A percentile compares a stretch with the other conserved stretches of the same genome.
Evolutionary conservation across 2,329 filamentous ascomycete genomes (phyloP).

Genomic region (Alternaria alternata): DNA sequence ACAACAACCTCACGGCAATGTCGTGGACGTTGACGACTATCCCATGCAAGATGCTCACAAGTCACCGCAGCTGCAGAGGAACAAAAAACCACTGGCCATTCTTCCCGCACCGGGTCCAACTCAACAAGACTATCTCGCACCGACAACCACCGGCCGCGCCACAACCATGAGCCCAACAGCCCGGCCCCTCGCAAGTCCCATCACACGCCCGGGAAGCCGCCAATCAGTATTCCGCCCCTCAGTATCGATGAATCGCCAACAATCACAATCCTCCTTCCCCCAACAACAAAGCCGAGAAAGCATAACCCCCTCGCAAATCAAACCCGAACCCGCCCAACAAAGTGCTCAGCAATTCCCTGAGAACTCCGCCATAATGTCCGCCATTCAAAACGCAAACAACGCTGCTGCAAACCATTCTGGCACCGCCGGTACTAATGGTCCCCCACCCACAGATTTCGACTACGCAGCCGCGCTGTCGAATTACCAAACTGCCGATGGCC

Average conservation of each 20-base stretch:
- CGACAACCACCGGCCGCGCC: slow-evolving; percentile 34
- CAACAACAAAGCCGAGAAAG: slow-evolving; percentile 21
- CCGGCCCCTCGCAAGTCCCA: slow-evolving; percentile 37
- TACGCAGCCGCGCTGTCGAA: slow-evolving; percentile 58
- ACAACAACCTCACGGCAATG: slow-evolving; percentile 63
- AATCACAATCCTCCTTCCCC: slow-evolving; percentile 18
- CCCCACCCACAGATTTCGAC: slow-evolving; percentile 52
- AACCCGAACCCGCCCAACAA: slow-evolving; percentile 52
- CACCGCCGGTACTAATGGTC: slow-evolving; percentile 29
- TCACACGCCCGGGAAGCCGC: slow-evolving; percentile 29
- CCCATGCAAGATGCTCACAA: slow-evolving; percentile 47
- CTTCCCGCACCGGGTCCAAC: slow-evolving; percentile 43
- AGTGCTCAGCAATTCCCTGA: slow-evolving; percentile 40
- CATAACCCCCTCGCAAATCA: slow-evolving; percentile 39
- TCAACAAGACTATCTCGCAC: slow-evolving; percentile 36
- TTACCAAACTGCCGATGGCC: slow-evolving; percentile 57
- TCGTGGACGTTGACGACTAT: slow-evolving; percentile 69
- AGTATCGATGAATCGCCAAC: slow-evolving; percentile 24
- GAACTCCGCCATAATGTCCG: slow-evolving; percentile 60
- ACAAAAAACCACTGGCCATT: slow-evolving; percentile 48
- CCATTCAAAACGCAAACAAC: slow-evolving; percentile 58
- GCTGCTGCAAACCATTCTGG: slow-evolving; percentile 26
- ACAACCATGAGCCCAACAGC: slow-evolving; percentile 43
- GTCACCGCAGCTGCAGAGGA: slow-evolving; percentile 48
- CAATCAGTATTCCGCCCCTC: slow-evolving; percentile 37